Conservation (phyloP, 495 filamentous ascomycete genomes). For the Neurospora hispaniola region DNA sequence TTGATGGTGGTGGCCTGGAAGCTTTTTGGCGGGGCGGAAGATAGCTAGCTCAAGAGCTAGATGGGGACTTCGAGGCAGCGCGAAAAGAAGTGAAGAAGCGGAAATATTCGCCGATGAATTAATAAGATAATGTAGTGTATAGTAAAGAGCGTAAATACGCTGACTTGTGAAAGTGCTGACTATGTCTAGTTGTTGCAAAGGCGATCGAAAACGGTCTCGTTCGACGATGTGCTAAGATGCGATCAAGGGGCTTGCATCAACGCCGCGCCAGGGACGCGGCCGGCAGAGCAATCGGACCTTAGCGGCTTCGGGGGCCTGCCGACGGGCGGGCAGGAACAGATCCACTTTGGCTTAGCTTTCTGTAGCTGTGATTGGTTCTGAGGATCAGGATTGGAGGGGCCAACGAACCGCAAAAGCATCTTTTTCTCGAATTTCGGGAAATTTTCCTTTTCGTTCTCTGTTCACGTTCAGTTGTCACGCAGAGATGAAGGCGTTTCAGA, state of each 20-base stretch:
- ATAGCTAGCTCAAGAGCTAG: neutral
- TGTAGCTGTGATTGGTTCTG: neutral
- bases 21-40: neutral
- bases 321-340: neutral
- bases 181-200: neutral
- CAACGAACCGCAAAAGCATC: neutral
- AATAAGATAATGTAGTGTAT: neutral
- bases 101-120: neutral
- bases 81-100: neutral
- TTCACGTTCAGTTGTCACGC: neutral
- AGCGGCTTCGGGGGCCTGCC: neutral
- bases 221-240: neutral
- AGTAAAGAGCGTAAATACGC: neutral
- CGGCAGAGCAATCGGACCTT: neutral
- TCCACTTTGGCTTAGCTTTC: neutral
- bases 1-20: slow-evolving; percentile 16
- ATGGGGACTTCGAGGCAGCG: no score
- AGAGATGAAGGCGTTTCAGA: neutral
- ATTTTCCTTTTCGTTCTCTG: neutral
- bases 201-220: neutral
- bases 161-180: neutral
- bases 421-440: neutral
- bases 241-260: neutral
- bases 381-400: neutral
- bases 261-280: neutral